These are phyloP conservation scores for Andalucia godoyi DNA, from an alignment of 78 protist species.

Conservation along the genomic window DNA sequence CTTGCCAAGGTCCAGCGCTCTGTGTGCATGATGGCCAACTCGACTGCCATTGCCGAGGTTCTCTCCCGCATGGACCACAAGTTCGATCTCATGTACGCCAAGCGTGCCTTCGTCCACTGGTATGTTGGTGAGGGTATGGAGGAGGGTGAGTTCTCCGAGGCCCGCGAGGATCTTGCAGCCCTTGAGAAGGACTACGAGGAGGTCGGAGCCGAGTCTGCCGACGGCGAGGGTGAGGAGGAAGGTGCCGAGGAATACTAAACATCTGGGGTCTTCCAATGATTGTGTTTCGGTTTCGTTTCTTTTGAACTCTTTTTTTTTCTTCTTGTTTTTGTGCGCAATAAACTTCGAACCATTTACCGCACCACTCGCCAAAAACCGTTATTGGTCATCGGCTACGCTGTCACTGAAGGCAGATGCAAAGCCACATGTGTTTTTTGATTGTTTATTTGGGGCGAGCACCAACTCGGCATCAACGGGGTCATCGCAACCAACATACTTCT, in stretches of 20 bases:
- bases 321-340: too few species aligned
- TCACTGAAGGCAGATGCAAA: too few species aligned
- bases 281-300: too few species aligned
- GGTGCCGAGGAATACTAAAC: conserved; percentile 40
- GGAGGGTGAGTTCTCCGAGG: conserved; percentile 58
- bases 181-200: conserved; percentile 85
- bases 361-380: too few species aligned
- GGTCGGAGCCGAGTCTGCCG: conserved; percentile 76
- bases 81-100: conserved; percentile 46
- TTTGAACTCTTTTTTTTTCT: too few species aligned
- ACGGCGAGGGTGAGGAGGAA: conserved; percentile 52
- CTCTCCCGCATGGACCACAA: conserved; percentile 77
- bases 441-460: too few species aligned
- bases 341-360: too few species aligned
- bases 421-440: too few species aligned
- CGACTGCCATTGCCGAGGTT: conserved; percentile 44
- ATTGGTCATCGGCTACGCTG: too few species aligned
- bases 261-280: too few species aligned
- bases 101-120: conserved; percentile 65
- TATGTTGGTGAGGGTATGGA: conserved; percentile 69
- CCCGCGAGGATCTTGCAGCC: conserved; percentile 63
- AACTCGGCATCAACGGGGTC: too few species aligned
- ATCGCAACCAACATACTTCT: too few species aligned
- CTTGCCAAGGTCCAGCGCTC: conserved; percentile 76
- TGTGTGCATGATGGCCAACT: conserved; percentile 42